Evolutionary conservation across 345 rosid species (phyloP).

Genomic region (Passiflora organensis): DNA sequence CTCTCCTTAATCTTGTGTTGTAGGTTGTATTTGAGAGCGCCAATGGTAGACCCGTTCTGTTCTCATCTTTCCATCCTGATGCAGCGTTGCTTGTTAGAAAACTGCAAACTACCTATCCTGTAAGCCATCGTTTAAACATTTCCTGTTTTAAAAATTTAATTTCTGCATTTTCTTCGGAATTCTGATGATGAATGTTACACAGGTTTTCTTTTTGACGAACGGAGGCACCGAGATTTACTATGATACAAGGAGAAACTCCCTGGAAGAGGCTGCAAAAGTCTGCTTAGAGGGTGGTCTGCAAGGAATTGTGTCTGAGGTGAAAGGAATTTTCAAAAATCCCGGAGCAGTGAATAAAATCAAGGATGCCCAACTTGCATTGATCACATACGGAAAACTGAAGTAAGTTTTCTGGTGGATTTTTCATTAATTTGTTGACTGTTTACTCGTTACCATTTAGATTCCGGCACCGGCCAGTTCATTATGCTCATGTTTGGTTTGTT

Average conservation of each 20-base stretch:
- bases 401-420: slow-evolving; percentile 14
- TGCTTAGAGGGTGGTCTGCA: slow-evolving; percentile 72
- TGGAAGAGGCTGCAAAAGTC: slow-evolving; percentile 77
- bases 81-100: slow-evolving; percentile 67
- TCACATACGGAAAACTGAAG: slow-evolving; percentile 86
- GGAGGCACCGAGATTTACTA: slow-evolving; percentile 52
- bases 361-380: slow-evolving; percentile 70
- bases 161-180: background rate
- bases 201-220: slow-evolving; percentile 83
- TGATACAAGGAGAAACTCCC: slow-evolving; percentile 69
- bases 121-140: slow-evolving; percentile 22
- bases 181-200: slow-evolving; percentile 2
- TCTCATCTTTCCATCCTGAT: slow-evolving; percentile 92
- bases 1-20: background rate
- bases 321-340: slow-evolving; percentile 73
- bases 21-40: slow-evolving; percentile 62
- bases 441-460: background rate
- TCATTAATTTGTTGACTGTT: too few species aligned
- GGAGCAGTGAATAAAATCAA: slow-evolving; percentile 66
- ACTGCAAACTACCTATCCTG: slow-evolving; percentile 72
- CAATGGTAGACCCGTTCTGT: slow-evolving; percentile 59
- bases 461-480: too few species aligned
- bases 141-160: background rate
- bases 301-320: slow-evolving; percentile 83
- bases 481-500: background rate